phyloP scores from a whole-genome alignment of 179 eudicot species.

The Amaranthus tricolor region DNA sequence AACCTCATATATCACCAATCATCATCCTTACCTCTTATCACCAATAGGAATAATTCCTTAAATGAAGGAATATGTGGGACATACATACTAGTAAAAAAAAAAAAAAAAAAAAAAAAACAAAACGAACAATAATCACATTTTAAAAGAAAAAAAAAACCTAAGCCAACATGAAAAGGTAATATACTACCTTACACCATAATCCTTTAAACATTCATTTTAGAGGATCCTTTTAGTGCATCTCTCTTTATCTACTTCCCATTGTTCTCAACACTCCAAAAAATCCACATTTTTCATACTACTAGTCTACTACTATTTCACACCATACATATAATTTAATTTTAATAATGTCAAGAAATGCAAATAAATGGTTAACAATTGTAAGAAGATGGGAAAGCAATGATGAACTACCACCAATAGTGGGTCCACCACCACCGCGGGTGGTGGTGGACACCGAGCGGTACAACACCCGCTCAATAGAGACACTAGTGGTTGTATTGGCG shows the following conservation, averaged over 20 bases:
- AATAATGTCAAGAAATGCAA: background rate
- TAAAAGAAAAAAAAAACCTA: conserved; percentile 4
- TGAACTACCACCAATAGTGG: conserved; percentile 52
- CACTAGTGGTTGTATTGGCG: conserved; percentile 70
- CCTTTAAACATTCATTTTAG: conserved; percentile 4
- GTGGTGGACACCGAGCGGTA: conserved; percentile 30
- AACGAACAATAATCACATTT: background rate
- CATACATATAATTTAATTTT: background rate
- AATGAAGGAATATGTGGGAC: too few relatives aligned
- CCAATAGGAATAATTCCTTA: too few relatives aligned
- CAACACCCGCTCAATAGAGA: conserved; percentile 51
- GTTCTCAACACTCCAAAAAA: background rate
- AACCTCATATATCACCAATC: too few relatives aligned
- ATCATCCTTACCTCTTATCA: too few relatives aligned
- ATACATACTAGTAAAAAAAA: too few relatives aligned
- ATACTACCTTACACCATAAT: background rate
- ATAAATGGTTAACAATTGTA: conserved; percentile 9
- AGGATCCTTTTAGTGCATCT: background rate
- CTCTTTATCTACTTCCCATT: background rate
- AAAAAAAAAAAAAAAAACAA: too few relatives aligned
- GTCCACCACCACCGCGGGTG: conserved; percentile 34
- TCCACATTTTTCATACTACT: background rate
- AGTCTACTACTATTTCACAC: background rate
- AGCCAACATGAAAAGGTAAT: background rate
- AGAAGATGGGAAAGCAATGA: conserved; percentile 19